Percentiles rank a stretch among this genome's conserved stretches.
These are phyloP conservation scores for Lachnellula subtilissima DNA, from an alignment of 2,329 filamentous ascomycete species.

Conservation along the genomic window DNA sequence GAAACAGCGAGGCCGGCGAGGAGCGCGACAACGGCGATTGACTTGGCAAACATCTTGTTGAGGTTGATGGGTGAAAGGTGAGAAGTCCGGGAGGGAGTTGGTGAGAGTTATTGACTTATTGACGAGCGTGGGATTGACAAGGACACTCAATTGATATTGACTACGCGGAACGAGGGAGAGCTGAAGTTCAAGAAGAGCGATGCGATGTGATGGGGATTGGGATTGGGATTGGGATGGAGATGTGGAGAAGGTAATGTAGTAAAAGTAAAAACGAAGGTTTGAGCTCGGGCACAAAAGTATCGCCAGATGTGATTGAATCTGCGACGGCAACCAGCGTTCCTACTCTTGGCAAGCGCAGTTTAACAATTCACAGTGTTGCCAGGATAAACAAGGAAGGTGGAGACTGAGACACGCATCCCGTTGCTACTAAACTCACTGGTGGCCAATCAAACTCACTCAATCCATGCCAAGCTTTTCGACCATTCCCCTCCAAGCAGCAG, in stretches of 20 bases:
- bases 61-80: constrained; percentile 1
- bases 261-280: too few relatives aligned
- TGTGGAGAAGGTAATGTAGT: too few relatives aligned
- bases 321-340: too few relatives aligned
- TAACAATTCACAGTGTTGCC: not conserved
- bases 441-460: too few relatives aligned
- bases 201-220: not conserved
- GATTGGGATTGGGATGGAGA: not conserved
- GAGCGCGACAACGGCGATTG: constrained; percentile 25
- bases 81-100: not conserved
- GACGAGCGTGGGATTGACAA: not conserved
- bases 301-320: too few relatives aligned
- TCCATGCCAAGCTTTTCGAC: too few relatives aligned
- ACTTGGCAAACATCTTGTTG: constrained; percentile 28
- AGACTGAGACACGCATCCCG: not conserved
- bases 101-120: not conserved
- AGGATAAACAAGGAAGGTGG: not conserved
- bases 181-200: not conserved
- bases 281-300: too few relatives aligned
- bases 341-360: too few relatives aligned
- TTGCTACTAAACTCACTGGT: too few relatives aligned
- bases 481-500: too few relatives aligned
- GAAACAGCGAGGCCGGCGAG: constrained; percentile 24
- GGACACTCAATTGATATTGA: not conserved
- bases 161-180: not conserved